phyloP scores from a whole-genome alignment of 768 basidiomycete species.

The Kockovaella imperatae region DNA sequence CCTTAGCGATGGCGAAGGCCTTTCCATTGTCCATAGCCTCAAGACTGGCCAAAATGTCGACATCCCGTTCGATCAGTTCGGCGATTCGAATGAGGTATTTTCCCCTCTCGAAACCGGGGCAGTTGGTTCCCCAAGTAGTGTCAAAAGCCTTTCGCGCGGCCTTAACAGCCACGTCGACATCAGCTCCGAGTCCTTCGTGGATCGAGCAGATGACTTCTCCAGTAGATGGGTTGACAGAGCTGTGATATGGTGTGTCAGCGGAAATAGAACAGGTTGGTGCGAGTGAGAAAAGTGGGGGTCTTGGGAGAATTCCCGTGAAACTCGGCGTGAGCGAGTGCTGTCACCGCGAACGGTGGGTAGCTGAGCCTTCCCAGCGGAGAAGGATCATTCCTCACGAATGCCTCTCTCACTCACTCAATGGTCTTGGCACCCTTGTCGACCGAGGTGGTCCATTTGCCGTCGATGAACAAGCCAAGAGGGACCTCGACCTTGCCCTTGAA shows the following conservation, averaged over 20 bases:
- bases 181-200: conserved; percentile 44
- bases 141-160: conserved; percentile 76
- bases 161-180: conserved; percentile 74
- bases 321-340: too few species aligned
- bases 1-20: conserved; percentile 47
- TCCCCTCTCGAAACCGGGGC: conserved; percentile 57
- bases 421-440: conserved; percentile 35
- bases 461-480: conserved; percentile 81
- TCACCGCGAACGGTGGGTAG: too few species aligned
- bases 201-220: conserved; percentile 40
- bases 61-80: conserved; percentile 78
- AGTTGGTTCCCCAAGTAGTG: conserved; percentile 78
- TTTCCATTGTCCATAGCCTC: conserved; percentile 88
- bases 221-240: conserved; percentile 45
- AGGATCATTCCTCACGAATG: not conserved
- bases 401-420: conserved; percentile 33
- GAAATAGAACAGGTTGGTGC: conserved; percentile 3
- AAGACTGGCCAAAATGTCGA: conserved; percentile 70
- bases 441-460: conserved; percentile 71
- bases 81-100: conserved; percentile 76
- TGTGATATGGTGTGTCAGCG: conserved; percentile 9
- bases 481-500: conserved; percentile 48
- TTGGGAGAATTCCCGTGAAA: too few species aligned
- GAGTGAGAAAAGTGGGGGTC: too few species aligned
- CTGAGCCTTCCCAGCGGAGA: too few species aligned